Evolutionary conservation across 2,329 filamentous ascomycete species (phyloP), one percentile per base, ranked within the genome.

Genomic region (Fusarium oligoseptatum): DNA sequence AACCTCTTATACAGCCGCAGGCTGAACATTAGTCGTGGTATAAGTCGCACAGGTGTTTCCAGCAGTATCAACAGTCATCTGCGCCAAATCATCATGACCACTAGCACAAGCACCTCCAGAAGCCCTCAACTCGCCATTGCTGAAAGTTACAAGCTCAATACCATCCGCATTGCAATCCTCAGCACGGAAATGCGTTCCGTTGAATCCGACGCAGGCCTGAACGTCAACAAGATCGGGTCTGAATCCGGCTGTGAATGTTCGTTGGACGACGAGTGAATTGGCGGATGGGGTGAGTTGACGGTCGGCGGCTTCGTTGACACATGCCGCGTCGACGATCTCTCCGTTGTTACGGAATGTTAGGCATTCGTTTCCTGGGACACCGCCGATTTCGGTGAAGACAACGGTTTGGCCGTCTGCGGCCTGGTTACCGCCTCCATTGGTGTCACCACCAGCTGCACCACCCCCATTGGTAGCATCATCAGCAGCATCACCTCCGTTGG

Each of bases 291-390:
- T 74, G 24, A 74, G 29, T 34, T 72, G 69, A 20, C 71, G 66
- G 56, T 74, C 71, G 37, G 50, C 43, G 20, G 71, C 69, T 11
- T 64, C 60, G 48, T 72, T 70, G 36, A 72, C 71, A 20, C 71
- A 74, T 6, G 71, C 71, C 1, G 71, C 71, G n/a, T 74, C 69
- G 34, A 74, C 71, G 12, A 74, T 74, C 20, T 74, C 71, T 7
- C 71, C 69, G 39, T 74, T 74, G 60, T 74, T 74, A 29, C 71
- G 66, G 60, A 74, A 72, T 5, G 71, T 74, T 2, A 74, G 56
- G 24, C 71, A 74, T 45, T 72, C 71, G 43, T 74, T 74, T 29
- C 71, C 71, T 2, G 71, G 71, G 1, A 74, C 60, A 20, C 71
- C 71, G 17, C 64, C 64, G 50, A 67, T 62, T 17, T 74, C 71